Base-by-base conservation (phyloP, 331 rosid genomes). In the Acacia concinna region DNA sequence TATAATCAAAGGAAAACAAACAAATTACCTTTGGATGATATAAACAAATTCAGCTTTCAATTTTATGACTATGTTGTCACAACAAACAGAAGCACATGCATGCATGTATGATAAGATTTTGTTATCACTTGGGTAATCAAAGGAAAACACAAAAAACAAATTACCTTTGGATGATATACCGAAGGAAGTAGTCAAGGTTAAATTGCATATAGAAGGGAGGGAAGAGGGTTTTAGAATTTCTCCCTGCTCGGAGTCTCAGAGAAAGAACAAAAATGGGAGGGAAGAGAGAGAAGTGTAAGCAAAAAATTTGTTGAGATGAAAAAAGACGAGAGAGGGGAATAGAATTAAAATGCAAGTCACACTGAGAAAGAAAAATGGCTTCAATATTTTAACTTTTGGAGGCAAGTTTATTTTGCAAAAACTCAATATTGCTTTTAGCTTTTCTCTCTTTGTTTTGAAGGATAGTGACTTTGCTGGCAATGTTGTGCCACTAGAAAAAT, bases 241-340 rank as follows among this genome's bases (percentile, higher is more conserved):
- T 76, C 85, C 81, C 85, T 77, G 82, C 86, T 87, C 75, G 85
- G 78, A 34, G 84, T 73, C 85, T 31, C 57, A 79, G 67, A 81
- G 14, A 17, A 69, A 56, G 32, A 77, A 47, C 30, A 62, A 46
- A 49, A 72, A 38, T 57, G 37, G 68, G 78, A 4, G 40, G 32
- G 59, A 37, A 27, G 31, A 81, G 78, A 81, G 78, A 84, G 71
- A 38, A 46, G 63, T 81, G 67, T 51, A 32, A 47, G 0, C 57
- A 38, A 54, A 73, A 83, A 84, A 65, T 38, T 52, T 78, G 3
- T 84, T 80, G 85, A 76, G 28, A 63, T 17, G 52, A 15, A 46
- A 3, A 14, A 15, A 46, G 6, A 15, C n/a, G 6, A 15, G n/a
- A 43, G 49, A 47, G 67, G 37, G 85, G 81, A 40, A 72, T 68